Conservation (phyloP, 208 protist species). For the Lotmaria passim region DNA sequence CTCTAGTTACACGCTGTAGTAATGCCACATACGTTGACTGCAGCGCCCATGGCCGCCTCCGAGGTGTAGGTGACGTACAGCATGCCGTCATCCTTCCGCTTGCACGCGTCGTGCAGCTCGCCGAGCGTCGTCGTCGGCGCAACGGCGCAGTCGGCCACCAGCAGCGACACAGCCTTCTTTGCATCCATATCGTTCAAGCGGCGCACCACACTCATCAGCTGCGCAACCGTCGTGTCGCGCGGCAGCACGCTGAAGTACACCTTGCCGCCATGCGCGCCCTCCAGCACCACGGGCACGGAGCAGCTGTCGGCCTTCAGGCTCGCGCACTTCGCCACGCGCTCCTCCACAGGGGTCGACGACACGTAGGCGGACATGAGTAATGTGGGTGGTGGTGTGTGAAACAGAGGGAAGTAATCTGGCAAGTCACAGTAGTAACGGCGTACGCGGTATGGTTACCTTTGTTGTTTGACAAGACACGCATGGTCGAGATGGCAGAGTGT, state of each 20-base stretch:
- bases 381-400: too few species aligned
- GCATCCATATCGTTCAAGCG: constrained; percentile 15
- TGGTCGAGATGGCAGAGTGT: too few species aligned
- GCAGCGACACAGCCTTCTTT: constrained; percentile 20
- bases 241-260: constrained; percentile 28
- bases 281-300: neutral
- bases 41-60: constrained; percentile 25
- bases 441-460: neutral
- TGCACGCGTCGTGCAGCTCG: too few species aligned
- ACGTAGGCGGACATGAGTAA: too few species aligned
- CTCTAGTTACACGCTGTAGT: too few species aligned
- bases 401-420: too few species aligned
- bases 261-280: too few species aligned
- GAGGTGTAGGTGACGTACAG: constrained; percentile 32
- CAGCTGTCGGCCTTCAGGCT: too few species aligned
- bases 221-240: constrained; percentile 30
- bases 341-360: too few species aligned
- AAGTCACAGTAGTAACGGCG: neutral
- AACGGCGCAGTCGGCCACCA: neutral
- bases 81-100: constrained; percentile 48
- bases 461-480: too few species aligned
- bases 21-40: too few species aligned
- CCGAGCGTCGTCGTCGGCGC: constrained; percentile 1
- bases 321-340: too few species aligned
- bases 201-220: constrained; percentile 25